phyloP scores from a whole-genome alignment of 257 asterid species.

The Orobanche coerulescens region DNA sequence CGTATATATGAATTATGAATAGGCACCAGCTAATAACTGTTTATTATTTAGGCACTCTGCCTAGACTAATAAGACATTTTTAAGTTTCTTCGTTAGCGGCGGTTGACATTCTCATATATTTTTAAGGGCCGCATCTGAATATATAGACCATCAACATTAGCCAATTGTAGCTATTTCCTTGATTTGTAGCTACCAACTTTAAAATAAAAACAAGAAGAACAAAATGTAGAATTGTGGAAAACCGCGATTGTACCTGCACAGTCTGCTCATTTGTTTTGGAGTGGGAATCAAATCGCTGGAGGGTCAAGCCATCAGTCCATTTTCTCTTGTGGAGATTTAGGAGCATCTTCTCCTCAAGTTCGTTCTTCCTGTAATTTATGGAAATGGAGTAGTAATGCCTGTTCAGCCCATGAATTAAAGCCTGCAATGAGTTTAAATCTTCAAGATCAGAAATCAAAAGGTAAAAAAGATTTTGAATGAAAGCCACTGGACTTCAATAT shows the following conservation, averaged over 20 bases:
- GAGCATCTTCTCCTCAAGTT: constrained; percentile 98
- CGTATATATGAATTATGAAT: neutral
- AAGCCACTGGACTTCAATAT: neutral
- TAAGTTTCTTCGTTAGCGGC: neutral
- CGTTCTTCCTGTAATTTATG: constrained; percentile 89
- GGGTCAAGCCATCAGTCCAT: constrained; percentile 91
- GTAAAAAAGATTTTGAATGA: neutral
- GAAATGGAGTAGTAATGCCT: constrained; percentile 96
- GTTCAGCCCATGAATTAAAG: constrained; percentile 91
- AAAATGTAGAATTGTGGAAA: neutral
- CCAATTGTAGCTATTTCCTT: neutral
- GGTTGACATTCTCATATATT: neutral
- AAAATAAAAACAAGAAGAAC: neutral
- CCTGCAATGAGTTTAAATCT: constrained; percentile 42
- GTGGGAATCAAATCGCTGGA: constrained; percentile 83
- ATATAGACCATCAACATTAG: neutral
- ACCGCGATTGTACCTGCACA: constrained; percentile 47
- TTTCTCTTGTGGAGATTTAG: constrained; percentile 92
- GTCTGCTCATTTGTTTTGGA: constrained; percentile 96
- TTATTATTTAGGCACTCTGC: neutral
- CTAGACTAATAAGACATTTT: neutral
- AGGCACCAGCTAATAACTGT: neutral
- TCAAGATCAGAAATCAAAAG: constrained; percentile 17
- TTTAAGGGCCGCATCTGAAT: neutral
- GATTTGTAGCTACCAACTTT: neutral